Conservation (phyloP, 1,284 basidiomycete species). For the Rhodotorula sp. region DNA sequence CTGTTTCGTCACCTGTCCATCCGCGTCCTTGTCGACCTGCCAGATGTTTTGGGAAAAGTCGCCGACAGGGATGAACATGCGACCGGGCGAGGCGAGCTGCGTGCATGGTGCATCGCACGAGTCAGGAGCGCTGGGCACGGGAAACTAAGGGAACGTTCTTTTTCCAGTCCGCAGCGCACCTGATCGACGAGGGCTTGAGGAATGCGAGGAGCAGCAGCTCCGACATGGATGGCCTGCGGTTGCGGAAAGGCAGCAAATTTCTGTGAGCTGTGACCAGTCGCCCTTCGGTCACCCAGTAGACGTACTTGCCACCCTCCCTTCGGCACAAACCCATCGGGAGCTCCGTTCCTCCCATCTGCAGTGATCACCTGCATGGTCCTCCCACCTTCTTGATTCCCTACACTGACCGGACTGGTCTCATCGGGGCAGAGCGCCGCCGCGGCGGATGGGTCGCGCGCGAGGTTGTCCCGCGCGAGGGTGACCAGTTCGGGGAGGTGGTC, state of each 20-base stretch:
- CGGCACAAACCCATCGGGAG: slow-evolving; percentile 26
- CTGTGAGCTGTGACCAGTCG: background rate
- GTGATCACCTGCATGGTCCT: slow-evolving; percentile 49
- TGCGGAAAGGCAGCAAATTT: slow-evolving; percentile 47
- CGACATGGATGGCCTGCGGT: slow-evolving; percentile 72
- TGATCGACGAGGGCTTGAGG: slow-evolving; percentile 69
- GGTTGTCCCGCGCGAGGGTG: slow-evolving; percentile 50
- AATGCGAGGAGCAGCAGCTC: slow-evolving; percentile 80
- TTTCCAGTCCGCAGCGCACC: background rate
- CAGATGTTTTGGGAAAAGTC: slow-evolving; percentile 57
- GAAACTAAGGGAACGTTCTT: background rate
- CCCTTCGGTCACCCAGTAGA: background rate
- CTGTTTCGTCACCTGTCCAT: slow-evolving; percentile 67
- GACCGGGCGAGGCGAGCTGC: slow-evolving; percentile 74
- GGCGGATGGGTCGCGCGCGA: slow-evolving; percentile 44
- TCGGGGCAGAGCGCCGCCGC: background rate
- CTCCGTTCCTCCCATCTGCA: slow-evolving; percentile 80
- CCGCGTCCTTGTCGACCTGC: slow-evolving; percentile 70
- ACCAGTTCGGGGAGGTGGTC: slow-evolving; percentile 83
- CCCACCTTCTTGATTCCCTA: background rate
- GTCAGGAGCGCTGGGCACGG: background rate
- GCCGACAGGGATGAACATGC: slow-evolving; percentile 93
- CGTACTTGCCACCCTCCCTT: slow-evolving; percentile 66
- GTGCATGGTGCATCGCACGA: background rate
- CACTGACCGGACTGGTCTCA: background rate